Conservation (phyloP, 768 basidiomycete genomes). For the Agrocybe praecox region DNA sequence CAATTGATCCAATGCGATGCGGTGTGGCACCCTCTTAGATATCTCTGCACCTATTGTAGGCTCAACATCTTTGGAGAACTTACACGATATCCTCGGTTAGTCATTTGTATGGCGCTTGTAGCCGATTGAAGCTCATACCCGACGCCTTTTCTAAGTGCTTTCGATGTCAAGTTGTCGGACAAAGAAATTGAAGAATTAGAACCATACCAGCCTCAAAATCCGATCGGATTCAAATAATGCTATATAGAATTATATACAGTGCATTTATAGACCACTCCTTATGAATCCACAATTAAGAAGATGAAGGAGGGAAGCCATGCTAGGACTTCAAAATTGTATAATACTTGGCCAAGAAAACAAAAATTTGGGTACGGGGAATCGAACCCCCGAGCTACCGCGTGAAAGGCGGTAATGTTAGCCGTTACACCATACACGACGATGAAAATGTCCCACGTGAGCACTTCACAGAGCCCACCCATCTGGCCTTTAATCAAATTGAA, state of each 20-base stretch:
- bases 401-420: conserved; percentile 68
- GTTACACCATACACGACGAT: conserved; percentile 51
- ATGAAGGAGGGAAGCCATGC: no score
- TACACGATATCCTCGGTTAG: conserved; percentile 56
- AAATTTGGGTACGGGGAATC: conserved; percentile 55
- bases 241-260: no score
- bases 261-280: no score
- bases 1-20: no score
- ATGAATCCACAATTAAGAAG: no score
- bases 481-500: no score
- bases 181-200: conserved; percentile 29
- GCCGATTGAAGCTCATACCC: no score
- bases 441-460: no score
- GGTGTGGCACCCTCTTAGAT: conserved; percentile 11
- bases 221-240: conserved; percentile 12
- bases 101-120: no score
- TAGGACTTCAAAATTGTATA: no score
- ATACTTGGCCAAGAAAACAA: conserved; percentile 6
- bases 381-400: conserved; percentile 59
- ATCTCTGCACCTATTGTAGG: conserved; percentile 65
- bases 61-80: conserved; percentile 50
- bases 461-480: no score
- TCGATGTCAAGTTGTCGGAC: conserved; percentile 24
- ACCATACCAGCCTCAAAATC: conserved; percentile 23
- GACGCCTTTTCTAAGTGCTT: conserved; percentile 16